Evolutionary conservation across 2,329 filamentous ascomycete genomes (phyloP).

Genomic region (Paecilomyces sp.): DNA sequence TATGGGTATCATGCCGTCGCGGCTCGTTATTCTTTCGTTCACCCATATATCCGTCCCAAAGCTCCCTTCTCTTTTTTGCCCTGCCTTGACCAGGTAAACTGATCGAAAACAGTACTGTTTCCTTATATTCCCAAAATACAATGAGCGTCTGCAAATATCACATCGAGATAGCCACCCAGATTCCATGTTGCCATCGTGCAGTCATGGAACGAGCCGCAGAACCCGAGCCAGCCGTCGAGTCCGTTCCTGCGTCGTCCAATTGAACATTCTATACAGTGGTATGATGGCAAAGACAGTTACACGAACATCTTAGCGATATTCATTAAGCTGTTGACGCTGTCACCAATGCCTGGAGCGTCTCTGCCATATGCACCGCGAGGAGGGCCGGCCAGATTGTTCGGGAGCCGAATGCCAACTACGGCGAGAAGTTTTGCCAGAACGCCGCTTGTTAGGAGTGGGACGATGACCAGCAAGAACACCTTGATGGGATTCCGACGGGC

Average conservation of each 20-base stretch:
- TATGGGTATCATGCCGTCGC: background rate
- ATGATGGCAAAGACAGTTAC: slow-evolving; percentile 6
- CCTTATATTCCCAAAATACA: background rate
- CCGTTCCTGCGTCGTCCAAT: background rate
- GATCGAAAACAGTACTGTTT: background rate
- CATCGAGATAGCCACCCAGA: background rate
- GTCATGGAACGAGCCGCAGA: background rate
- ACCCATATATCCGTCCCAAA: background rate
- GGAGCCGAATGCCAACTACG: slow-evolving; percentile 72
- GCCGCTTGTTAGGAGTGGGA: slow-evolving; percentile 81
- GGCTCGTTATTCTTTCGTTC: background rate
- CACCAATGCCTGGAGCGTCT: slow-evolving; percentile 20
- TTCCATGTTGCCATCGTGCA: background rate
- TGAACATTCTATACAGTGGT: background rate
- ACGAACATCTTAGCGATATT: slow-evolving; percentile 31
- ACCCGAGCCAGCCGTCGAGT: background rate
- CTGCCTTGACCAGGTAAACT: background rate
- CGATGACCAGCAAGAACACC: slow-evolving; percentile 77
- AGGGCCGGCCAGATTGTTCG: slow-evolving; percentile 38
- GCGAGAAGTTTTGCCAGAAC: slow-evolving; percentile 70
- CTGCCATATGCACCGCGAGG: slow-evolving; percentile 13
- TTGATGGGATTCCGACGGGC: slow-evolving; percentile 78
- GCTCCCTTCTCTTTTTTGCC: background rate
- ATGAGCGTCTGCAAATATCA: background rate
- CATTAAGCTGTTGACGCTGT: slow-evolving; percentile 24